A percentile compares a stretch with the other conserved stretches of the same genome.
Conservation (phyloP, 1,284 basidiomycete species). For the Cystobasidium pallidum region DNA sequence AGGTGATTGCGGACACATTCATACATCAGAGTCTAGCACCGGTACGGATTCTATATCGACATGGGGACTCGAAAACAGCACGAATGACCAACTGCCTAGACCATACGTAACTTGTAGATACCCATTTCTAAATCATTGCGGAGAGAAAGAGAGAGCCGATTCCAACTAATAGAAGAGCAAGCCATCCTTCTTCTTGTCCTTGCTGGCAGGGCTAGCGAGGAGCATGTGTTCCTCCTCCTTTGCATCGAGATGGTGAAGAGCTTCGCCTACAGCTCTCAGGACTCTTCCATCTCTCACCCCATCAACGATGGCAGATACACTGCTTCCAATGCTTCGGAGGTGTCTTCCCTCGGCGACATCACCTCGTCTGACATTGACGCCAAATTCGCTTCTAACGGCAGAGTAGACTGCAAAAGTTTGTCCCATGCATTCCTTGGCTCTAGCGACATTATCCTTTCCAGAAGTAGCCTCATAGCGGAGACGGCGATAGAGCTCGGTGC, state of each 20-base stretch:
- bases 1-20: not conserved
- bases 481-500: constrained; percentile 60
- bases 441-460: constrained; percentile 26
- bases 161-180: constrained; percentile 26
- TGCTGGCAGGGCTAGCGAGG: constrained; percentile 24
- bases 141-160: too few relatives aligned
- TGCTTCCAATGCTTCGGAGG: constrained; percentile 30
- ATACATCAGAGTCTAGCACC: not conserved
- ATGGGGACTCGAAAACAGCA: not conserved
- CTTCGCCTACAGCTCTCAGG: constrained; percentile 24
- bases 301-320: constrained; percentile 34
- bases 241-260: constrained; percentile 11
- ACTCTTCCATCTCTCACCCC: constrained; percentile 35
- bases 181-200: constrained; percentile 31
- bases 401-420: constrained; percentile 38
- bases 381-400: constrained; percentile 32
- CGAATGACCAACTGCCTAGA: not conserved
- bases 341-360: constrained; percentile 41
- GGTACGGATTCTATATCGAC: not conserved
- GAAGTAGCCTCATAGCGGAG: constrained; percentile 59
- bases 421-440: constrained; percentile 32
- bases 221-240: not conserved
- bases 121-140: too few relatives aligned
- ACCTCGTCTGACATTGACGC: constrained; percentile 32
- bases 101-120: too few relatives aligned